phyloP scores from a whole-genome alignment of 2,329 filamentous ascomycete species.

The Hortaea sp. region DNA sequence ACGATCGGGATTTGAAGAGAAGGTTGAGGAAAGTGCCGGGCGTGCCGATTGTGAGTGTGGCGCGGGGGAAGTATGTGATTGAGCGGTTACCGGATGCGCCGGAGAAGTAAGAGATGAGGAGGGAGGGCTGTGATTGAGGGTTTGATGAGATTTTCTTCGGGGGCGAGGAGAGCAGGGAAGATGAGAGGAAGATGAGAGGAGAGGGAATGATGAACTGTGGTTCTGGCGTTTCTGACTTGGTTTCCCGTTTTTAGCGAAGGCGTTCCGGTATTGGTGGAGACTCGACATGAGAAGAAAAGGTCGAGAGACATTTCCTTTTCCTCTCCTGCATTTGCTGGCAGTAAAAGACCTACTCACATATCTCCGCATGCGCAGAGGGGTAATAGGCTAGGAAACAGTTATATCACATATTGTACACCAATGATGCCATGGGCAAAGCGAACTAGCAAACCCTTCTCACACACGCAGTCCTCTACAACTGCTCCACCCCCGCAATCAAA shows the following conservation, averaged over 20 bases:
- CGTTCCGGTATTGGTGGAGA: too few species aligned
- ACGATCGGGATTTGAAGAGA: conserved; percentile 71
- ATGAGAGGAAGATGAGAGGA: too few species aligned
- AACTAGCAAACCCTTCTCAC: too few species aligned
- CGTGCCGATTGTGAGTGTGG: conserved; percentile 69
- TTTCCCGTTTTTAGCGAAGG: too few species aligned
- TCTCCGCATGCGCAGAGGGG: background rate
- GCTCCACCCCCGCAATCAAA: conserved; percentile 34
- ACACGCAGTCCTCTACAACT: conserved; percentile 24
- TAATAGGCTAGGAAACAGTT: background rate
- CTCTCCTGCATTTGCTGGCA: too few species aligned
- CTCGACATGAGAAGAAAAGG: too few species aligned
- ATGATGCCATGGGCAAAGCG: too few species aligned
- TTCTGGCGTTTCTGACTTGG: too few species aligned
- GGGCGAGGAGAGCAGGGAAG: too few species aligned
- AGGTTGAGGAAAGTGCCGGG: conserved; percentile 73
- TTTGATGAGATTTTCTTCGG: background rate
- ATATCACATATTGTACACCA: background rate
- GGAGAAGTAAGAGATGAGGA: conserved; percentile 6
- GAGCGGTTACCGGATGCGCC: conserved; percentile 46
- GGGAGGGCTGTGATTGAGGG: background rate
- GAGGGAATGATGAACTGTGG: too few species aligned
- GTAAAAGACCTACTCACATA: too few species aligned
- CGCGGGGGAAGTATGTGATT: conserved; percentile 85
- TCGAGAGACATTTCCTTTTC: too few species aligned